Conservation (phyloP, 371 early-diverging fungal genomes). For the Actinomucor elegans region DNA sequence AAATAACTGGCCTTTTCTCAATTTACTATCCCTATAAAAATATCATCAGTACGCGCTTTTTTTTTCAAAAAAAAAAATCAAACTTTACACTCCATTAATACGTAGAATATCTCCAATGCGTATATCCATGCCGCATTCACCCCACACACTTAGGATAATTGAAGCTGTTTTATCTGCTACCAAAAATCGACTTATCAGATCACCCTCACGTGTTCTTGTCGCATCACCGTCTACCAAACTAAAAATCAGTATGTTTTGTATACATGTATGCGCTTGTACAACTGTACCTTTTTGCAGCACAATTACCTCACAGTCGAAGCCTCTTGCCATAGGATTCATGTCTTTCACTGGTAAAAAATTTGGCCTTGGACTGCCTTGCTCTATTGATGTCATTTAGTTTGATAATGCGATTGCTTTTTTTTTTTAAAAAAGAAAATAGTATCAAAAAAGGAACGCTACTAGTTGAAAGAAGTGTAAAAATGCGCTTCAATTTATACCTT, state of each 20-base stretch:
- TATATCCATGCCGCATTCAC: slow-evolving; percentile 39
- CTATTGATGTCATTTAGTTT: neutral
- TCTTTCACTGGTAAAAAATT: slow-evolving; percentile 41
- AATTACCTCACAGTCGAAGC: slow-evolving; percentile 59
- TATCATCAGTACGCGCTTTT: neutral
- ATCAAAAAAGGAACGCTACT: too few relatives aligned
- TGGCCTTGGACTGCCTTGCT: neutral
- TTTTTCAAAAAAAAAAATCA: neutral
- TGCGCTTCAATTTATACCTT: neutral
- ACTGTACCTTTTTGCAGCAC: slow-evolving; percentile 50
- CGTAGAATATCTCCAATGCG: slow-evolving; percentile 57
- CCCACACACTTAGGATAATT: slow-evolving; percentile 54
- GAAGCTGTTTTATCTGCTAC: slow-evolving; percentile 60
- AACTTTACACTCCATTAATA: slow-evolving; percentile 49
- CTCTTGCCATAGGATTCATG: slow-evolving; percentile 46
- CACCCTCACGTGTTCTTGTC: slow-evolving; percentile 44
- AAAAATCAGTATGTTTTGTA: neutral
- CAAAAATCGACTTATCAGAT: slow-evolving; percentile 45
- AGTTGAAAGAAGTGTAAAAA: neutral
- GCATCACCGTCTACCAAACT: slow-evolving; percentile 29
- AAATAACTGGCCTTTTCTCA: slow-evolving; percentile 23
- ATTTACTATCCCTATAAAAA: slow-evolving; percentile 16
- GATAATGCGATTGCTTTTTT: neutral
- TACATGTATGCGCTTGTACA: neutral
- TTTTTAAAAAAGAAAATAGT: neutral